Evolutionary conservation across 1,284 basidiomycete genomes (phyloP).

Genomic region (Tranzscheliella williamsii): DNA sequence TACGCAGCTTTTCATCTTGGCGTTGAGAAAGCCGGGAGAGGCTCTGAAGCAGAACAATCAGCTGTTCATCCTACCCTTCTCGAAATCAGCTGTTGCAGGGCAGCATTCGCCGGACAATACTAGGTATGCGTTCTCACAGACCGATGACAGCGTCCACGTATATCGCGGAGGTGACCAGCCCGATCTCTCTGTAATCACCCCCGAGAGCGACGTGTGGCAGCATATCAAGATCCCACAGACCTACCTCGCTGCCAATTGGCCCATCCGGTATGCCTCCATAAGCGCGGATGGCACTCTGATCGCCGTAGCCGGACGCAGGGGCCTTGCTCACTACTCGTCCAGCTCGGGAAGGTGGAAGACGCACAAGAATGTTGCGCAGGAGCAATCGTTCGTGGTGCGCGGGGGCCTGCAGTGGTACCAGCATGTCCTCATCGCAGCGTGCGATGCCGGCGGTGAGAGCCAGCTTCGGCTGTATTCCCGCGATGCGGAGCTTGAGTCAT

Average conservation of each 20-base stretch:
- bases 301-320: slow-evolving; percentile 87
- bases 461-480: slow-evolving; percentile 88
- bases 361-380: slow-evolving; percentile 81
- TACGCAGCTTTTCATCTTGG: slow-evolving; percentile 45
- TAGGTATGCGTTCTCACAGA: slow-evolving; percentile 89
- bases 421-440: slow-evolving; percentile 85
- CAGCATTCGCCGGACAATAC: slow-evolving; percentile 93
- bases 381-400: slow-evolving; percentile 82
- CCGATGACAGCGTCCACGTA: slow-evolving; percentile 91
- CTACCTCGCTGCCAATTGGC: slow-evolving; percentile 91
- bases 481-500: slow-evolving; percentile 83
- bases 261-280: slow-evolving; percentile 87
- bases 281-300: slow-evolving; percentile 88
- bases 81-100: slow-evolving; percentile 87
- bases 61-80: slow-evolving; percentile 70
- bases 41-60: slow-evolving; percentile 25
- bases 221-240: slow-evolving; percentile 74
- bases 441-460: slow-evolving; percentile 63
- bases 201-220: slow-evolving; percentile 83
- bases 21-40: slow-evolving; percentile 8
- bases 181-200: slow-evolving; percentile 96
- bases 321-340: slow-evolving; percentile 90
- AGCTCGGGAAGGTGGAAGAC: slow-evolving; percentile 93
- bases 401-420: slow-evolving; percentile 97
- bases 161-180: slow-evolving; percentile 96